phyloP scores from a whole-genome alignment of 2,329 filamentous ascomycete genomes.

The Pseudonectria foliicola region DNA sequence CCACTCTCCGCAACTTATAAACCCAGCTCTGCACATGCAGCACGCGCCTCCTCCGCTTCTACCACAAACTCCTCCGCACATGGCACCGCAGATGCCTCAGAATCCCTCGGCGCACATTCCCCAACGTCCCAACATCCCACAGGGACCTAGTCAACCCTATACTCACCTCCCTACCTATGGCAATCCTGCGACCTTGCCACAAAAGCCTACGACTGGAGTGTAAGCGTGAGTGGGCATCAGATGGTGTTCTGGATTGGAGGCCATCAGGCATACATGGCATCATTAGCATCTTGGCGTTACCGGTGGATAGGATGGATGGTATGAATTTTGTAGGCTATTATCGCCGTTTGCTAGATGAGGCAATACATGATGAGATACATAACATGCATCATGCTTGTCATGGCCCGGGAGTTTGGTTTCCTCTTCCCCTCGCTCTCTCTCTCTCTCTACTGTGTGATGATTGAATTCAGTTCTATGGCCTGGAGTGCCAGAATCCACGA shows the following conservation, averaged over 20 bases:
- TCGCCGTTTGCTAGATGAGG: conserved; percentile 23
- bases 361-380: conserved; percentile 20
- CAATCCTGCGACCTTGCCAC: conserved; percentile 52
- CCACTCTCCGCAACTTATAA: conserved; percentile 29
- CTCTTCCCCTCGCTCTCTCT: no score
- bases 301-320: conserved; percentile 28
- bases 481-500: conserved; percentile 25
- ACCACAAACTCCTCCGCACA: conserved; percentile 30
- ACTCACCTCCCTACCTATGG: conserved; percentile 50
- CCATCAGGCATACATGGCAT: conserved; percentile 29
- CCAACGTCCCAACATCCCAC: conserved; percentile 38
- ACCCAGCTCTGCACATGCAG: conserved; percentile 24
- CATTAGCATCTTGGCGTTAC: conserved; percentile 35
- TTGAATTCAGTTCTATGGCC: conserved; percentile 30
- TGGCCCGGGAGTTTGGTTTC: neutral
- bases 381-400: neutral
- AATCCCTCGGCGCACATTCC: conserved; percentile 35
- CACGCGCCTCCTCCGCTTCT: conserved; percentile 33
- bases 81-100: conserved; percentile 36
- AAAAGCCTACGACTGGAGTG: conserved; percentile 48
- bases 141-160: conserved; percentile 39
- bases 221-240: conserved; percentile 27
- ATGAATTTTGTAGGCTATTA: conserved; percentile 24
- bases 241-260: conserved; percentile 18
- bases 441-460: conserved; percentile 21